phyloP scores from a whole-genome alignment of 78 protist species.

The Chrysochromulina parva region DNA sequence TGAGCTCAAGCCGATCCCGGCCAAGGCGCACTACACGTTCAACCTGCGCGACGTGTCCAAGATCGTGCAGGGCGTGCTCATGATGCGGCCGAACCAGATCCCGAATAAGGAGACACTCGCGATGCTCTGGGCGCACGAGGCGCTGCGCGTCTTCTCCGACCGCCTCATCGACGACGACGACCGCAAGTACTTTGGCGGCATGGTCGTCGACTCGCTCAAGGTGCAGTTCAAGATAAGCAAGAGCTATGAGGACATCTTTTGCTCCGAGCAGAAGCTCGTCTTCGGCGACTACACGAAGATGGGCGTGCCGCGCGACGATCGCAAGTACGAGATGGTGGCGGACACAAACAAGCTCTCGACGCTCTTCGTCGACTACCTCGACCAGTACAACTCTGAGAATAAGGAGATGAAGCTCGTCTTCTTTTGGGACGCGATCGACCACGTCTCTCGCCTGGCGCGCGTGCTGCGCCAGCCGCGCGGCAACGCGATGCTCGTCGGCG shows the following conservation, averaged over 20 bases:
- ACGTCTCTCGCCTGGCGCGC: conserved; percentile 53
- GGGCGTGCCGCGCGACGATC: conserved; percentile 31
- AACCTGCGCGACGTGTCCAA: conserved; percentile 74
- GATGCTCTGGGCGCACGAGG: conserved; percentile 76
- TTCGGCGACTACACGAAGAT: conserved; percentile 36
- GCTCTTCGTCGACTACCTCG: conserved; percentile 63
- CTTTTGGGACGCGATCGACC: conserved; percentile 65
- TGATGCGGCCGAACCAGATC: conserved; percentile 22
- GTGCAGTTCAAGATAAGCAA: conserved; percentile 26
- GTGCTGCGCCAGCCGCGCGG: conserved; percentile 63
- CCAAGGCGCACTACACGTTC: conserved; percentile 78
- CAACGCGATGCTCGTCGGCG: conserved; percentile 67
- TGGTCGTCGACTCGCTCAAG: conserved; percentile 9
- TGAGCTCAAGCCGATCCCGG: conserved; percentile 71
- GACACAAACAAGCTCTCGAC: conserved; percentile 41
- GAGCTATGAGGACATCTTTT: conserved; percentile 41
- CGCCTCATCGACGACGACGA: conserved; percentile 65
- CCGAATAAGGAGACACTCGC: neutral
- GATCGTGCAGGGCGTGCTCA: conserved; percentile 61
- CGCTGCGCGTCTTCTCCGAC: conserved; percentile 75
- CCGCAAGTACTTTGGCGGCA: neutral
- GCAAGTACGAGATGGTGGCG: conserved; percentile 37
- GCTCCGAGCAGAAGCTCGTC: neutral
- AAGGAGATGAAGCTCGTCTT: conserved; percentile 66
- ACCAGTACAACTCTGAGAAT: conserved; percentile 43